Base-by-base conservation (phyloP, 306 rosid species). In the Acacia confusa region DNA sequence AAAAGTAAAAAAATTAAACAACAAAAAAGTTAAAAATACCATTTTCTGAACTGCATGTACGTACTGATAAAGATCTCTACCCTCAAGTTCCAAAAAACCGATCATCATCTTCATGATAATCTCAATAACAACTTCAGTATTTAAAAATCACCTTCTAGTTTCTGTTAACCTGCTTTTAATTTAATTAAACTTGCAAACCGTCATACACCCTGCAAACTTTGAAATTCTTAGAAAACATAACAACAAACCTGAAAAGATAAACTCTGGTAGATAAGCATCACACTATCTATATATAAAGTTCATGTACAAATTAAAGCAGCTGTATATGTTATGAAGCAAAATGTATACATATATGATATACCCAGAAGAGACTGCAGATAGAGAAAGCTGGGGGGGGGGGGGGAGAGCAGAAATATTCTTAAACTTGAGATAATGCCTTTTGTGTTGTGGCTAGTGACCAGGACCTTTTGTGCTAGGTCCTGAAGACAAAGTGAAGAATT, bases 391-490 rank as follows among this genome's bases (percentile, higher is more conserved):
- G 36, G 44, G n/a, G 16, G 12, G 52, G 25, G 6, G 7, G 6
- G 40, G 6, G 38, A 34, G 38, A 40, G 27, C 52, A 40, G 65
- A 77, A 19, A 52, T 52, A 64, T 36, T 65, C 40, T 53, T 22
- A 58, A 61, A 19, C 58, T 52, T 19, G 58, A 7, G 58, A 52
- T 7, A 53, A 53, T 20, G 25, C 64, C 8, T 53, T 55, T 13
- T 7, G 27, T 1, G 64, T 22, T 57, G 27, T 43, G 68, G 7
- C 79, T 91, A 94, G 81, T 94, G 98, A 73, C 98, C 98, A 28
- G 94, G 32, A 84, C 98, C 98, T 88, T 85, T 92, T 82, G 85
- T 88, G 86, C 98, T 91, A 6, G 98, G 98, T 50, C 98, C 98
- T 0, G 98, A 94, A 30, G 92, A 77, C 89, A 92, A 58, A 52